A percentile compares a stretch with the other conserved stretches of the same genome.
Evolutionary conservation across 2,329 filamentous ascomycete genomes (phyloP).

Genomic region (Trichophyton verrucosum): DNA sequence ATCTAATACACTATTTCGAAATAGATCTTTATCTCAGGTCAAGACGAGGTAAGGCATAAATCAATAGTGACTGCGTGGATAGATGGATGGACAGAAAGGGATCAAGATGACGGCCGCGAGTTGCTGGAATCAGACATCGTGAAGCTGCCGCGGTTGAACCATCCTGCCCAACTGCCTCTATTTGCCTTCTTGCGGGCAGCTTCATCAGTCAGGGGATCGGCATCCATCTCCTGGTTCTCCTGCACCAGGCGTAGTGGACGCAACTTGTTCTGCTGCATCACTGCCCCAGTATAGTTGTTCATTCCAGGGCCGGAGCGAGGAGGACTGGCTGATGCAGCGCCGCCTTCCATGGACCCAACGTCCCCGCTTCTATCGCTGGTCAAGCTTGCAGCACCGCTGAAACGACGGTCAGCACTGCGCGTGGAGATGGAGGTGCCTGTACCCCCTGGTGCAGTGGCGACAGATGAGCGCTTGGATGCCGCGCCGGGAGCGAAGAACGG

Average conservation of each 20-base stretch:
- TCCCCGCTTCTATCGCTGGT: conserved; percentile 38
- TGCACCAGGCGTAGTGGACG: conserved; percentile 78
- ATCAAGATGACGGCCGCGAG: neutral
- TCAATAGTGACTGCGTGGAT: neutral
- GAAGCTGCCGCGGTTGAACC: conserved; percentile 30
- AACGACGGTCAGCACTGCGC: conserved; percentile 37
- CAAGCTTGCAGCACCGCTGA: conserved; percentile 55
- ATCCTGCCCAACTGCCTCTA: conserved; percentile 35
- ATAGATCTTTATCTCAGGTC: neutral
- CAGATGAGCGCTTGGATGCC: conserved; percentile 32
- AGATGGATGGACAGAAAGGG: no score
- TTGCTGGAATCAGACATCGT: neutral
- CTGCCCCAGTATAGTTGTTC: conserved; percentile 55
- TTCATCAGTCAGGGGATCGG: conserved; percentile 27
- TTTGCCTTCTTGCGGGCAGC: conserved; percentile 35
- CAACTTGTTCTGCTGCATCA: conserved; percentile 57
- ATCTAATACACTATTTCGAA: conserved; percentile 1
- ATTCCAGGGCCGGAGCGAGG: conserved; percentile 54
- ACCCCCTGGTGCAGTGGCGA: conserved; percentile 21
- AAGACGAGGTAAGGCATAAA: neutral
- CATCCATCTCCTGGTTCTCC: conserved; percentile 46
- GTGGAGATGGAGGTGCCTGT: conserved; percentile 42
- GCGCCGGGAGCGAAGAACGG: conserved; percentile 37
- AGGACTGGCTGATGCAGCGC: conserved; percentile 35
- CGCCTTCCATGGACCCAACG: conserved; percentile 31